phyloP scores from a whole-genome alignment of 495 filamentous ascomycete genomes.

The Aspergillus nidulans region DNA sequence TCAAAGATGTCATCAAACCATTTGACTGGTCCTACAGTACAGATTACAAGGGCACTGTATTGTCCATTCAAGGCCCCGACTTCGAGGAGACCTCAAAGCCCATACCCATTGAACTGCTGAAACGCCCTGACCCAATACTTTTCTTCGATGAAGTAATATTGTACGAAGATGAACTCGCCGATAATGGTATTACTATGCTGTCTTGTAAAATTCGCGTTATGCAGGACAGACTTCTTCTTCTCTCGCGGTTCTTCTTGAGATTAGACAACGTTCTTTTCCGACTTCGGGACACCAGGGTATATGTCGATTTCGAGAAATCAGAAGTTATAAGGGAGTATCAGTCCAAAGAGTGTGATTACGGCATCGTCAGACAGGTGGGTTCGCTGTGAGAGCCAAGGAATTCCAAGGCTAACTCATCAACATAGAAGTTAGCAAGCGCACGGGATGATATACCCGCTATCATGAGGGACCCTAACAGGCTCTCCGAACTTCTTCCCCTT shows the following conservation, averaged over 20 bases:
- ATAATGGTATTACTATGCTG: conserved; percentile 88
- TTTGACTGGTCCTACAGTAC: conserved; percentile 98
- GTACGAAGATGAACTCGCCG: conserved; percentile 96
- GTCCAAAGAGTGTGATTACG: conserved; percentile 74
- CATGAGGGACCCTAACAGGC: conserved; percentile 76
- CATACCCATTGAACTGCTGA: conserved; percentile 82
- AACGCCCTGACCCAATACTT: conserved; percentile 82
- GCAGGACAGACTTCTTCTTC: conserved; percentile 75
- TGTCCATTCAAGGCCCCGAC: conserved; percentile 21
- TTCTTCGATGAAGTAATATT: conserved; percentile 93
- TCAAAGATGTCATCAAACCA: conserved; percentile 88
- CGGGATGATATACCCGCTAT: conserved; percentile 73
- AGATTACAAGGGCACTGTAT: conserved; percentile 67
- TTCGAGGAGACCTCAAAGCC: conserved; percentile 51
- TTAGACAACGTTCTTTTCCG: conserved; percentile 84
- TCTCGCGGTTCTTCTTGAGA: conserved; percentile 88
- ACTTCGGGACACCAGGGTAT: conserved; percentile 84
- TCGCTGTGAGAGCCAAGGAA: background rate
- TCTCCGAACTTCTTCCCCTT: conserved; percentile 68
- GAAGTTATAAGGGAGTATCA: conserved; percentile 88
- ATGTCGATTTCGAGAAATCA: conserved; percentile 78
- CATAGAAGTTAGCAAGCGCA: conserved; percentile 61
- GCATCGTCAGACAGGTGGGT: conserved; percentile 67
- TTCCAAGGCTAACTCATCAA: conserved; percentile 6
- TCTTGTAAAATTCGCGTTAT: conserved; percentile 90